Evolutionary conservation across 2,329 filamentous ascomycete species (phyloP).

Genomic region (Colletotrichum brevisporum): DNA sequence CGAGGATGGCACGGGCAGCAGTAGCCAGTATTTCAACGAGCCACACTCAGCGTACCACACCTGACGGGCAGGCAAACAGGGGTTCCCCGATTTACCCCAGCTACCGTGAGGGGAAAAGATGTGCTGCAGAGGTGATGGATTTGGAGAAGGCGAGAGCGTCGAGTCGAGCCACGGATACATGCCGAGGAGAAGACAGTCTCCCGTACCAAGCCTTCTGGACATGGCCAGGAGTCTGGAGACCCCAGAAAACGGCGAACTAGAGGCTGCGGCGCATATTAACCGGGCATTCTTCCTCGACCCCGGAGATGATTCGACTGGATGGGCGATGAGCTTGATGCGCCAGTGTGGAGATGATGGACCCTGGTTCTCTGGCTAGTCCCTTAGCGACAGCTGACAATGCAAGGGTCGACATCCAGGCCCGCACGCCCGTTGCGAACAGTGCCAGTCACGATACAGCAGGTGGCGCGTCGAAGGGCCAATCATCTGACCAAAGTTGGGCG

Average conservation of each 20-base stretch:
- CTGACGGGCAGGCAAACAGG: not conserved
- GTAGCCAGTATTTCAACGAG: conserved; percentile 28
- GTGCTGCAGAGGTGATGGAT: conserved; percentile 12
- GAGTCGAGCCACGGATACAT: conserved; percentile 19
- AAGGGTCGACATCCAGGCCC: conserved; percentile 33
- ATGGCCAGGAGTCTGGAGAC: conserved; percentile 23
- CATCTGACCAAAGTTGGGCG: conserved; percentile 5
- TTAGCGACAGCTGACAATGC: conserved; percentile 33
- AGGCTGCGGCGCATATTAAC: conserved; percentile 33
- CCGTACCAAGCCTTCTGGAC: conserved; percentile 17
- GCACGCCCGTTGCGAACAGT: not conserved
- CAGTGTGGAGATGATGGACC: conserved; percentile 29
- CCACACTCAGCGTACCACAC: not conserved
- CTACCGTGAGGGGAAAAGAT: conserved; percentile 33
- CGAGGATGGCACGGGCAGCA: conserved; percentile 5
- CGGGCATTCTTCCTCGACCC: conserved; percentile 33
- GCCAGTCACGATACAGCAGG: conserved; percentile 29
- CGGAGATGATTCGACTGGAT: conserved; percentile 18
- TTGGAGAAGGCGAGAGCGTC: conserved; percentile 25
- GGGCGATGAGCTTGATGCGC: conserved; percentile 12
- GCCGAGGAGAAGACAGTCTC: conserved; percentile 14
- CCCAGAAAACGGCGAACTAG: conserved; percentile 20
- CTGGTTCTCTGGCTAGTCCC: conserved; percentile 14
- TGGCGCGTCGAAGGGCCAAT: conserved; percentile 23
- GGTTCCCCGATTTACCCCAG: conserved; percentile 38